Evolutionary conservation across 1,139 yeast species (phyloP).

Genomic region (Komagataea norvegica): DNA sequence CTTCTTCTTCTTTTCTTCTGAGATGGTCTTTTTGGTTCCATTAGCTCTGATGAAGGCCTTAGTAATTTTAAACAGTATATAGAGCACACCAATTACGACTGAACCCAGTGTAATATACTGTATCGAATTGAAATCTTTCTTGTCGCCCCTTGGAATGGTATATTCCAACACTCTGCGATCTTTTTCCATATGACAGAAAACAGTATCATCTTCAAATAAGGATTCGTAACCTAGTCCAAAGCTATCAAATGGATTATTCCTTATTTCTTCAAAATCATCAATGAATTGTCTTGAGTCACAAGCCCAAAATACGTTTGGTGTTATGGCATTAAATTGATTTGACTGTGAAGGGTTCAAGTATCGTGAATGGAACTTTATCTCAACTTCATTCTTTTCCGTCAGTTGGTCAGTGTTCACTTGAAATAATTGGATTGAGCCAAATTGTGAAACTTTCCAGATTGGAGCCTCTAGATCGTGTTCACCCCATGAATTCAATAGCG

Average conservation of each 20-base stretch:
- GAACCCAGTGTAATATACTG: conserved; percentile 31
- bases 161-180: conserved; percentile 15
- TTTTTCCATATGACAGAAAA: conserved; percentile 32
- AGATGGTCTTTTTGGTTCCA: not conserved
- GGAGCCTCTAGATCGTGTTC: conserved; percentile 40
- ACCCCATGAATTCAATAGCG: conserved; percentile 31
- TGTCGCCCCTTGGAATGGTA: conserved; percentile 36
- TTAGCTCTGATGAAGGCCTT: too few species aligned
- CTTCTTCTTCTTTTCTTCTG: not conserved
- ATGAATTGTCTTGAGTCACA: conserved; percentile 33
- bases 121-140: conserved; percentile 25
- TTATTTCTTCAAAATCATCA: conserved; percentile 23
- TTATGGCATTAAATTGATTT: conserved; percentile 26
- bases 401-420: conserved; percentile 21
- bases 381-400: conserved; percentile 16
- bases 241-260: conserved; percentile 33
- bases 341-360: conserved; percentile 37
- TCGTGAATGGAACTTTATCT: conserved; percentile 44
- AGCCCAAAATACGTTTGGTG: conserved; percentile 45
- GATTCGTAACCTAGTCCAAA: conserved; percentile 37
- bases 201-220: conserved; percentile 40
- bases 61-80: conserved; percentile 30
- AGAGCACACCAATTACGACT: conserved; percentile 31
- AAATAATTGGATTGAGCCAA: conserved; percentile 39
- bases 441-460: conserved; percentile 39